Percentiles rank a stretch among this genome's conserved stretches.
These are phyloP conservation scores for Pulveroboletus sp. DNA, from an alignment of 768 basidiomycete genomes.

Conservation along the genomic window DNA sequence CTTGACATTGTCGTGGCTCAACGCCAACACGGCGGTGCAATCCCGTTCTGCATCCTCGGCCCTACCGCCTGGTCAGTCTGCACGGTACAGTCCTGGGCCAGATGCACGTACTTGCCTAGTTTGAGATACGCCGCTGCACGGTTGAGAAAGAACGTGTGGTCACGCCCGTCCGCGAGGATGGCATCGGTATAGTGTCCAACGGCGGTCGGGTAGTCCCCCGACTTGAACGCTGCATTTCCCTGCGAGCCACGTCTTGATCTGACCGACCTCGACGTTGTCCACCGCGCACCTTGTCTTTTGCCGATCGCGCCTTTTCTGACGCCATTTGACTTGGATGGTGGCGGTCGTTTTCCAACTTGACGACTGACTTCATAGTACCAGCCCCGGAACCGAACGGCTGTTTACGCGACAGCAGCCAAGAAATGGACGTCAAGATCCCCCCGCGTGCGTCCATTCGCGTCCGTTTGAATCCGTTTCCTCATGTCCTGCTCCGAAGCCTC, in stretches of 20 bases:
- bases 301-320: constrained; percentile 33
- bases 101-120: constrained; percentile 81
- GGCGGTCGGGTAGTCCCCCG: constrained; percentile 71
- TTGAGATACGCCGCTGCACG: constrained; percentile 91
- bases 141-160: constrained; percentile 82
- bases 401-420: constrained; percentile 5
- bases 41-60: constrained; percentile 80
- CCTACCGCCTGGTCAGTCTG: constrained; percentile 36
- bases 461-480: neutral
- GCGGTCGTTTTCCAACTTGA: constrained; percentile 3
- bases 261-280: neutral
- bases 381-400: neutral
- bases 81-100: neutral
- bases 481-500: constrained; percentile 42
- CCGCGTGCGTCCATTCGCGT: constrained; percentile 21
- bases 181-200: constrained; percentile 88
- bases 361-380: no score
- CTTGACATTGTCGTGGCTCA: constrained; percentile 67
- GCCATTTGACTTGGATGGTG: constrained; percentile 24
- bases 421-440: constrained; percentile 18
- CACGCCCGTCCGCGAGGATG: constrained; percentile 62
- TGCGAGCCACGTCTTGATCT: constrained; percentile 30
- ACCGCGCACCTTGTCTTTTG: constrained; percentile 31
- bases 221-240: constrained; percentile 89
- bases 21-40: constrained; percentile 59